Base-by-base conservation (phyloP, 1,284 basidiomycete species). In the Ceratobasidium sp. region DNA sequence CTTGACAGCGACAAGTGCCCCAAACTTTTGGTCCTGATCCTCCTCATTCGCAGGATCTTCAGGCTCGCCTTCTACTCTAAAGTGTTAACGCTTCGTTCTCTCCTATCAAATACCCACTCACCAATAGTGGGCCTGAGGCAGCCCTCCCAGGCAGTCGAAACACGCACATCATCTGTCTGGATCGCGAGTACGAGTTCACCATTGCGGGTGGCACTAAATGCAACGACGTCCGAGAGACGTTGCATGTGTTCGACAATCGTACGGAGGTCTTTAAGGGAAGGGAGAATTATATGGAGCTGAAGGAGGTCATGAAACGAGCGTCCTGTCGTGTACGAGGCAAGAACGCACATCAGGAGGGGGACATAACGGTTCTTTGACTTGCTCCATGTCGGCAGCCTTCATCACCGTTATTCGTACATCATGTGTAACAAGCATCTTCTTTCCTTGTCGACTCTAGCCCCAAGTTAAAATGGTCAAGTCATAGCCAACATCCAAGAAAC, bases 251-350 rank as follows among this genome's bases (percentile, higher is more conserved):
- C 91, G 0, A 92, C 88, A 60, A 95, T 87, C 0, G 88, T 90
- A 56, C 92, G 87, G 46, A 96, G 81, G 76, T 94, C 92, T 8
- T 86, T 83, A 0, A 96, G 82, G 1, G 90, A 86, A 0, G 94
- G 95, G 0, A 96, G 82, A 2, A 95, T 81, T 62, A 96, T 88
- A 76, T 95, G 92, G 11, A 92, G 85, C 95, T 96, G 69, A 4
- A 54, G 58, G 49, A 61, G 0, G 72, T 42, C 60, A 16, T 33
- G 42, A 14, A 16, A 62, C 40, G 46, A 49, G 63, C 48, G 30
- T 42, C 51, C 58, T 30, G 51, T 71, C 53, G 53, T 51, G 44
- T 18, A 33, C 2, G 30, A 38, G 54, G 62, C 12, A 25, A 73
- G 51, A 12, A n/a, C 86, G 73, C 76, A 95, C 95, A 77, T 96